Evolutionary conservation across 768 basidiomycete genomes (phyloP).

Genomic region (Tricholoma furcatifolium): DNA sequence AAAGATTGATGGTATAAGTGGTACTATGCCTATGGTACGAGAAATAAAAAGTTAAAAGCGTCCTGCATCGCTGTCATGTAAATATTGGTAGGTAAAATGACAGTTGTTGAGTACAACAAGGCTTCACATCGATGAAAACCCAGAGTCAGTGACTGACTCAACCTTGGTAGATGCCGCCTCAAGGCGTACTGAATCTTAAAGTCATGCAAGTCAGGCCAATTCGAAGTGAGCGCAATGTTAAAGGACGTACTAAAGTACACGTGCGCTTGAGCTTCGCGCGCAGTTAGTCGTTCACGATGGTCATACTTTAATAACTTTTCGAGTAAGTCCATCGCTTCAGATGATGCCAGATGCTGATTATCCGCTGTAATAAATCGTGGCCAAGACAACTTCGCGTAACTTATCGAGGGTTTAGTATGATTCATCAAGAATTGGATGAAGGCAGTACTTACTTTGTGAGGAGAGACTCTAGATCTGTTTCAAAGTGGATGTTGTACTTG

Average conservation of each 20-base stretch:
- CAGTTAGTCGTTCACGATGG: slow-evolving; percentile 66
- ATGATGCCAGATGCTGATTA: slow-evolving; percentile 55
- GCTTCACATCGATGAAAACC: slow-evolving; percentile 40
- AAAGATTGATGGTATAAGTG: slow-evolving; percentile 12
- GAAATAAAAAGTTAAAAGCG: slow-evolving; percentile 12
- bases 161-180: slow-evolving; percentile 43
- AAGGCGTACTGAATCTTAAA: slow-evolving; percentile 45
- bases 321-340: slow-evolving; percentile 64
- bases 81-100: slow-evolving; percentile 9
- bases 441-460: slow-evolving; percentile 41
- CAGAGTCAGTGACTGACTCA: slow-evolving; percentile 48
- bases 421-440: neutral
- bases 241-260: slow-evolving; percentile 56
- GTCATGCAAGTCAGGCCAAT: slow-evolving; percentile 16
- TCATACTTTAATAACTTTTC: slow-evolving; percentile 69
- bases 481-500: slow-evolving; percentile 64
- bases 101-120: neutral
- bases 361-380: slow-evolving; percentile 55
- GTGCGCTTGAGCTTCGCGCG: slow-evolving; percentile 64
- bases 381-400: slow-evolving; percentile 69
- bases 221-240: slow-evolving; percentile 8
- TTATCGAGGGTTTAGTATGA: slow-evolving; percentile 16
- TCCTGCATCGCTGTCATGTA: slow-evolving; percentile 12
- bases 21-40: slow-evolving; percentile 10
- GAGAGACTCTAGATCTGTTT: slow-evolving; percentile 57